Evolutionary conservation across 345 rosid species (phyloP).

Genomic region (Trapa incisa): DNA sequence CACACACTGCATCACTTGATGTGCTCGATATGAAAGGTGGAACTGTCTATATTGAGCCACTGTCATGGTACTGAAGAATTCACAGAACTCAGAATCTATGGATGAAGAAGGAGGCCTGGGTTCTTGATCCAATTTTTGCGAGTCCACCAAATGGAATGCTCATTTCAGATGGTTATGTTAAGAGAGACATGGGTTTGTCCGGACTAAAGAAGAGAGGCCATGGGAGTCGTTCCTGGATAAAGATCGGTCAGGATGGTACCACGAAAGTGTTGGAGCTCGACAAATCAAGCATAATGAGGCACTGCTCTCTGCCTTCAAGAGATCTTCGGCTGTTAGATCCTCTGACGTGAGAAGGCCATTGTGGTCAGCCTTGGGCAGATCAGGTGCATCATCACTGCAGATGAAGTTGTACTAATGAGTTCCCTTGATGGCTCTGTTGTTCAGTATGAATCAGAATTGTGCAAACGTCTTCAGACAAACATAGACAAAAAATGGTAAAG

Average conservation of each 20-base stretch:
- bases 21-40: not conserved
- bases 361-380: slow-evolving; percentile 88
- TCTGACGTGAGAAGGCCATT: slow-evolving; percentile 87
- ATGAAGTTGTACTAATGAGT: slow-evolving; percentile 87
- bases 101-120: slow-evolving; percentile 29
- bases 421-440: slow-evolving; percentile 64
- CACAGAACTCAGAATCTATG: slow-evolving; percentile 22
- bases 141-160: slow-evolving; percentile 28
- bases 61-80: not conserved
- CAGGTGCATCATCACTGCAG: slow-evolving; percentile 87
- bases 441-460: slow-evolving; percentile 63
- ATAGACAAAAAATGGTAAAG: slow-evolving; percentile 42
- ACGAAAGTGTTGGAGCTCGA: slow-evolving; percentile 60
- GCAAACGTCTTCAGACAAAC: slow-evolving; percentile 63
- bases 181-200: slow-evolving; percentile 26
- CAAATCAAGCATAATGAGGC: slow-evolving; percentile 80
- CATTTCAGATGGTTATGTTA: slow-evolving; percentile 27
- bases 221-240: slow-evolving; percentile 84
- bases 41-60: not conserved
- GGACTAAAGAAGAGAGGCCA: slow-evolving; percentile 83
- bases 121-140: slow-evolving; percentile 18
- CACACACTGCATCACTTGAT: not conserved
- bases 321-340: slow-evolving; percentile 93
- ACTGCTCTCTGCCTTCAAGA: slow-evolving; percentile 81
- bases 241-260: slow-evolving; percentile 64